Evolutionary conservation across 768 basidiomycete genomes (phyloP).

Genomic region (Boletus pseudo-olivaceus): DNA sequence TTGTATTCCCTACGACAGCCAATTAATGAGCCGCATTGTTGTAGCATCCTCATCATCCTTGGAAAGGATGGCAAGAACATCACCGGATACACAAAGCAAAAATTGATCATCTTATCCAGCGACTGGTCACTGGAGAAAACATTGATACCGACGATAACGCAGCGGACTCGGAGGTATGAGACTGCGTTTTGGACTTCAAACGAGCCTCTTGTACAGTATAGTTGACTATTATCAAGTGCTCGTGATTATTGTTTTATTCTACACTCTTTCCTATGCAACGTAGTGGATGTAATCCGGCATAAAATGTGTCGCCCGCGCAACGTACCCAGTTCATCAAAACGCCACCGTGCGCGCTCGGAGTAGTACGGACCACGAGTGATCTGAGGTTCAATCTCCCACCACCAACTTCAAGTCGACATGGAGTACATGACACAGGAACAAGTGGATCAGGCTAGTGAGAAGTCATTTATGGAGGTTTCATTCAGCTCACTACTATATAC

Average conservation of each 20-base stretch:
- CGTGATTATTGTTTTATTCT: slow-evolving; percentile 12
- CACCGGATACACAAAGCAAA: slow-evolving; percentile 84
- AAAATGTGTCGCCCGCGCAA: not conserved
- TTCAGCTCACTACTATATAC: not conserved
- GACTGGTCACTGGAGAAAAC: slow-evolving; percentile 55
- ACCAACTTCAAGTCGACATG: not conserved
- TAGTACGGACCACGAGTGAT: not conserved
- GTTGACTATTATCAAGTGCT: not conserved
- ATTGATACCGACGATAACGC: slow-evolving; percentile 35
- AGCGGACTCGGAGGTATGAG: slow-evolving; percentile 28
- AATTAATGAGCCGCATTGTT: slow-evolving; percentile 1
- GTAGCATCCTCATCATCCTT: slow-evolving; percentile 84
- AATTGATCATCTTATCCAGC: slow-evolving; percentile 75
- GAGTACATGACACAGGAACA: slow-evolving; percentile 56
- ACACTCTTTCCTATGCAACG: not conserved
- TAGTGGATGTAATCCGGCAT: slow-evolving; percentile 6
- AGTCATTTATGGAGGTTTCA: not conserved
- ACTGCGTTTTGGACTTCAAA: not conserved
- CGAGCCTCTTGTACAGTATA: slow-evolving; percentile 6
- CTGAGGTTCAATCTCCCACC: not conserved
- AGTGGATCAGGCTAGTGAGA: slow-evolving; percentile 48
- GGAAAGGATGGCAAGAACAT: slow-evolving; percentile 95
- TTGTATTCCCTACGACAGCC: not conserved
- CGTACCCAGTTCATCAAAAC: not conserved
- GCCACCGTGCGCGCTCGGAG: too few relatives aligned